Percentiles rank a stretch among this genome's conserved stretches.
These are phyloP conservation scores for Eragrostis tef DNA, from an alignment of 202 grass and related monocot genomes.

Conservation along the genomic window DNA sequence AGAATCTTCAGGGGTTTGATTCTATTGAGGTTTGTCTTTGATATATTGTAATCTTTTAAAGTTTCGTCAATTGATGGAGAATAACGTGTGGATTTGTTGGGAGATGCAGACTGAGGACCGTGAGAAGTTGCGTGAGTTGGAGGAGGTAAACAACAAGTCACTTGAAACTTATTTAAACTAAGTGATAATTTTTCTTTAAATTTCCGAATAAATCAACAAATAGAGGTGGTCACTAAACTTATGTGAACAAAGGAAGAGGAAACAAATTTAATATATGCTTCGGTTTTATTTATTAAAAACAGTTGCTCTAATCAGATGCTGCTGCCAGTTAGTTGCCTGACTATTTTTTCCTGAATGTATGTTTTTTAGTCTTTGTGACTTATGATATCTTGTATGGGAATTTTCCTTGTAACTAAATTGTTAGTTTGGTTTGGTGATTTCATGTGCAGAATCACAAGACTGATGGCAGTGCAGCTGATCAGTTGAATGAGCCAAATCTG, in stretches of 20 bases:
- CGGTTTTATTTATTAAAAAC: neutral
- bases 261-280: neutral
- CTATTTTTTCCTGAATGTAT: neutral
- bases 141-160: conserved; percentile 24
- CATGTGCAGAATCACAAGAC: conserved; percentile 44
- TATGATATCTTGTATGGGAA: conserved; percentile 7
- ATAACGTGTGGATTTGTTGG: conserved; percentile 1
- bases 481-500: conserved; percentile 24
- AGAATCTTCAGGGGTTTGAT: conserved; percentile 61
- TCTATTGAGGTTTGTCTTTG: conserved; percentile 52
- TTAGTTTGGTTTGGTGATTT: conserved; percentile 27
- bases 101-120: conserved; percentile 33
- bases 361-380: neutral
- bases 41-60: conserved; percentile 3
- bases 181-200: neutral
- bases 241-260: conserved; percentile 6
- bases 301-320: neutral
- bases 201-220: neutral
- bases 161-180: conserved; percentile 27
- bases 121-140: conserved; percentile 33
- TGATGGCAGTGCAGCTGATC: conserved; percentile 2
- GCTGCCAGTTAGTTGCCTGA: neutral
- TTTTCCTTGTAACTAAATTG: neutral
- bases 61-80: neutral
- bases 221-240: neutral